Evolutionary conservation across 306 rosid species (phyloP).

Genomic region (Hippophae rhamnoides): DNA sequence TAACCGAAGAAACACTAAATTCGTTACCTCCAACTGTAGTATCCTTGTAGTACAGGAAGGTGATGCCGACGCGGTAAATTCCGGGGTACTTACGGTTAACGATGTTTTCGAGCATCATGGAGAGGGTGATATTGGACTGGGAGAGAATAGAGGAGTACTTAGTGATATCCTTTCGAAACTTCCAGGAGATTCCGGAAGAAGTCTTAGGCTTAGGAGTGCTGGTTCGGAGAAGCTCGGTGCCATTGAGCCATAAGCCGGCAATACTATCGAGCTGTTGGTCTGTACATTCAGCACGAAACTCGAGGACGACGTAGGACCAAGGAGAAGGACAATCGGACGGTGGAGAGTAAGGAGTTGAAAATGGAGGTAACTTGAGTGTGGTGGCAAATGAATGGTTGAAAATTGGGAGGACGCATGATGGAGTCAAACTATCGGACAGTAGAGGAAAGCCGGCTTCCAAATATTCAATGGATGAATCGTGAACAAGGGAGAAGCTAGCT

Average conservation of each 20-base stretch:
- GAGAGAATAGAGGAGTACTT: constrained; percentile 48
- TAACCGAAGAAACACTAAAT: constrained; percentile 15
- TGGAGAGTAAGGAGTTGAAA: constrained; percentile 46
- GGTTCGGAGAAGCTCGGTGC: constrained; percentile 67
- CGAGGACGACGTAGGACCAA: constrained; percentile 50
- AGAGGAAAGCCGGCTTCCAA: constrained; percentile 47
- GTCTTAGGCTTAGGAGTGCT: constrained; percentile 65
- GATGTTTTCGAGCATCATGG: constrained; percentile 74
- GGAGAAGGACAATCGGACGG: constrained; percentile 43
- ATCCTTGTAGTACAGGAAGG: constrained; percentile 28
- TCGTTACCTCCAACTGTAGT: not conserved
- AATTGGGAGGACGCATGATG: constrained; percentile 46
- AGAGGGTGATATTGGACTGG: constrained; percentile 29
- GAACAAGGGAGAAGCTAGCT: not conserved
- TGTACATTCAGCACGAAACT: constrained; percentile 37
- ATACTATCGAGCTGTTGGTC: constrained; percentile 83
- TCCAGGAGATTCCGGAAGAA: constrained; percentile 51
- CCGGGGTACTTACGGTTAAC: constrained; percentile 50
- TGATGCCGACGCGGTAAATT: constrained; percentile 48
- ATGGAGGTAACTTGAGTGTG: constrained; percentile 59
- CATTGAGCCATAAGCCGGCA: constrained; percentile 68
- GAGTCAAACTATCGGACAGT: constrained; percentile 25
- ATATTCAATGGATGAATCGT: constrained; percentile 24
- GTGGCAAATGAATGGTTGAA: constrained; percentile 56
- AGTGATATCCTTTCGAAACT: constrained; percentile 59